phyloP scores from a whole-genome alignment of 2,329 filamentous ascomycete species.

The Plectosphaerella cucumerina region DNA sequence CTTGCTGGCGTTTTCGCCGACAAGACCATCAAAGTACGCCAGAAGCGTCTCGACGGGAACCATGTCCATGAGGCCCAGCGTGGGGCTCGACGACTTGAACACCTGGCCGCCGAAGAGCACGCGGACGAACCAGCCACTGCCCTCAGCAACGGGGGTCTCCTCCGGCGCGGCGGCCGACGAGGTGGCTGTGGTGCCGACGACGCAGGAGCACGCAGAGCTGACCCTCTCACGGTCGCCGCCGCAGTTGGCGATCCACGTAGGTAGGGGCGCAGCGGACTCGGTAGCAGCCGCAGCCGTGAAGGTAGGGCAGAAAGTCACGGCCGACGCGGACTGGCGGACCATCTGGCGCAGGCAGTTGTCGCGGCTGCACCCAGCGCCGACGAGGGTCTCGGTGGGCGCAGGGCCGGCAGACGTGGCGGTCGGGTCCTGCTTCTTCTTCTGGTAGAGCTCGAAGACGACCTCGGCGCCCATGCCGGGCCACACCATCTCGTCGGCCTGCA shows the following conservation, averaged over 20 bases:
- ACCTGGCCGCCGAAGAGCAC: slow-evolving; percentile 69
- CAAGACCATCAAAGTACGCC: slow-evolving; percentile 67
- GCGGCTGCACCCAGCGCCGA: slow-evolving; percentile 17
- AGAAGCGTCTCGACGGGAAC: slow-evolving; percentile 61
- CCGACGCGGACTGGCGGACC: slow-evolving; percentile 16
- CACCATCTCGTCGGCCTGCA: slow-evolving; percentile 73
- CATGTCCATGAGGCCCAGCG: slow-evolving; percentile 67
- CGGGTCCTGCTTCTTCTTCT: slow-evolving; percentile 25
- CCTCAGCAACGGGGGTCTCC: slow-evolving; percentile 7
- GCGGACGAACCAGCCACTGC: slow-evolving; percentile 48
- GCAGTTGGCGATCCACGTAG: slow-evolving; percentile 21
- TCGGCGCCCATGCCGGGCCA: slow-evolving; percentile 84
- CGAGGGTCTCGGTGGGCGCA: slow-evolving; percentile 12
- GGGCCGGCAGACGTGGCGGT: slow-evolving; percentile 1
- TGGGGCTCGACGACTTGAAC: slow-evolving; percentile 63
- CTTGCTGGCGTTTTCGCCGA: slow-evolving; percentile 47
- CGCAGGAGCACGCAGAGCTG: slow-evolving; percentile 22
- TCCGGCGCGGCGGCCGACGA: slow-evolving; percentile 4
- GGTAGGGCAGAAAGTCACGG: slow-evolving; percentile 19
- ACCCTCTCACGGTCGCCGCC: slow-evolving; percentile 13
- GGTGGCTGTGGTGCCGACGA: slow-evolving; percentile 12
- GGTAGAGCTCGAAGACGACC: slow-evolving; percentile 72
- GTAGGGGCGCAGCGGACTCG: slow-evolving; percentile 9
- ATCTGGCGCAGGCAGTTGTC: slow-evolving; percentile 27
- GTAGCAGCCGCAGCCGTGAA: slow-evolving; percentile 12